Conservation (phyloP, 805 yeast species). For the Myxozyma monticola region DNA sequence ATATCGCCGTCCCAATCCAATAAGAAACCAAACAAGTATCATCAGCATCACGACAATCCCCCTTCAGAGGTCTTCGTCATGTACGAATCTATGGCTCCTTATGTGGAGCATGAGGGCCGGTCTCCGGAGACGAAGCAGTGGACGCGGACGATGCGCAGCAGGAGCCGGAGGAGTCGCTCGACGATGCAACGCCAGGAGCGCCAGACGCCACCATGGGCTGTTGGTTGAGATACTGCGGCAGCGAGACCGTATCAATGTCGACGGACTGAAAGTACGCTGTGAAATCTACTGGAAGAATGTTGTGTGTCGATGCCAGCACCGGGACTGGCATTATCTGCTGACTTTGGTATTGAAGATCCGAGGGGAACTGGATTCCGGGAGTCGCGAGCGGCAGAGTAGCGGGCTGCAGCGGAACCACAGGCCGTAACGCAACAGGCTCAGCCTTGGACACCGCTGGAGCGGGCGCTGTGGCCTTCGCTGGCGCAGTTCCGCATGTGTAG, state of each 20-base stretch:
- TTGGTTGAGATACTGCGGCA: constrained; percentile 1
- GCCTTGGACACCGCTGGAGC: not conserved
- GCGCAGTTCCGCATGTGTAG: constrained; percentile 21
- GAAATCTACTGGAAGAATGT: constrained; percentile 17
- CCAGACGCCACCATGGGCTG: not conserved
- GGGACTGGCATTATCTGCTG: not conserved
- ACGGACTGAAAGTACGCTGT: constrained; percentile 26
- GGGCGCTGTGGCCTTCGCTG: constrained; percentile 1
- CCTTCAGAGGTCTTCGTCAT: not conserved
- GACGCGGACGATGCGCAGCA: constrained; percentile 17
- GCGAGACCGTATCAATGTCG: constrained; percentile 6
- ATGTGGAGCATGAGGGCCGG: too few relatives aligned
- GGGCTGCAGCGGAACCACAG: not conserved
- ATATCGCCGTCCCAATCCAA: too few relatives aligned
- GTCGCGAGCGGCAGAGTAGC: not conserved
- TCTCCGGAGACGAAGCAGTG: constrained; percentile 15
- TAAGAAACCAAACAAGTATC: too few relatives aligned
- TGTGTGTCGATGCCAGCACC: not conserved
- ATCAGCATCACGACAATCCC: too few relatives aligned
- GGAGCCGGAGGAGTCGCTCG: constrained; percentile 9
- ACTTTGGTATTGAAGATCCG: not conserved
- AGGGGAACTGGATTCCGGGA: not conserved
- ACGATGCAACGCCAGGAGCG: not conserved
- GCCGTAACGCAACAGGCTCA: not conserved
- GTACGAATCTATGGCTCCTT: not conserved